Conservation (phyloP, 179 eudicot genomes). For the Silene coronaria region DNA sequence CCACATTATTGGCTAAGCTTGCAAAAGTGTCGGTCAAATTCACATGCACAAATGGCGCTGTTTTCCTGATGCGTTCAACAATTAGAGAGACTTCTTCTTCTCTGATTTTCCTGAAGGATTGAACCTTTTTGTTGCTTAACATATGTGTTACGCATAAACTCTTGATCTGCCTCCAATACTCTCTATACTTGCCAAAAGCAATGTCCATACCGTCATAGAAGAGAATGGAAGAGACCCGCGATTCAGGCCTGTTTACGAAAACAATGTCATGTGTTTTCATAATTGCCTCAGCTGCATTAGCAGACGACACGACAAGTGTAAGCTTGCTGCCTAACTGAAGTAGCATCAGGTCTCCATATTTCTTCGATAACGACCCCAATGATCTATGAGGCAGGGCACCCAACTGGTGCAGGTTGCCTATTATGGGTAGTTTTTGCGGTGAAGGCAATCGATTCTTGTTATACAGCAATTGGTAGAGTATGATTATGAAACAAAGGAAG, state of each 20-base stretch:
- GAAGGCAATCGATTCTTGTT: conserved; percentile 29
- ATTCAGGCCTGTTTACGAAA: conserved; percentile 31
- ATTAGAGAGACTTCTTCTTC: conserved; percentile 33
- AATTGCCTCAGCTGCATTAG: conserved; percentile 35
- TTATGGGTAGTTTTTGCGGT: conserved; percentile 39
- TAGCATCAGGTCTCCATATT: conserved; percentile 38
- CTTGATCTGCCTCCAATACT: conserved; percentile 40
- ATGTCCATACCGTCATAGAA: conserved; percentile 29
- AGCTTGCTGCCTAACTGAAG: conserved; percentile 34
- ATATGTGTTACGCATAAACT: conserved; percentile 36
- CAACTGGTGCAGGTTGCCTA: conserved; percentile 48
- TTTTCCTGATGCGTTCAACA: conserved; percentile 15
- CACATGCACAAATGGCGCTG: conserved; percentile 13
- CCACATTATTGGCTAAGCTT: conserved; percentile 18
- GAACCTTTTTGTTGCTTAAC: conserved; percentile 28
- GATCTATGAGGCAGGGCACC: conserved; percentile 39
- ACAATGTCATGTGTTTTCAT: conserved; percentile 38
- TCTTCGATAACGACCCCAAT: conserved; percentile 25
- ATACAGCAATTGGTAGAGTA: conserved; percentile 17
- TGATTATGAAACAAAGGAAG: not conserved
- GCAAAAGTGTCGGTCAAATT: conserved; percentile 33
- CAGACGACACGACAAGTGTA: conserved; percentile 37
- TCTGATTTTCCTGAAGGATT: conserved; percentile 25
- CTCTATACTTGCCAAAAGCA: conserved; percentile 31
- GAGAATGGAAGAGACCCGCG: conserved; percentile 9